A percentile compares a stretch with the other conserved stretches of the same genome.
Conservation (phyloP, 1,284 basidiomycete genomes). For the Leucoagaricus sp. region DNA sequence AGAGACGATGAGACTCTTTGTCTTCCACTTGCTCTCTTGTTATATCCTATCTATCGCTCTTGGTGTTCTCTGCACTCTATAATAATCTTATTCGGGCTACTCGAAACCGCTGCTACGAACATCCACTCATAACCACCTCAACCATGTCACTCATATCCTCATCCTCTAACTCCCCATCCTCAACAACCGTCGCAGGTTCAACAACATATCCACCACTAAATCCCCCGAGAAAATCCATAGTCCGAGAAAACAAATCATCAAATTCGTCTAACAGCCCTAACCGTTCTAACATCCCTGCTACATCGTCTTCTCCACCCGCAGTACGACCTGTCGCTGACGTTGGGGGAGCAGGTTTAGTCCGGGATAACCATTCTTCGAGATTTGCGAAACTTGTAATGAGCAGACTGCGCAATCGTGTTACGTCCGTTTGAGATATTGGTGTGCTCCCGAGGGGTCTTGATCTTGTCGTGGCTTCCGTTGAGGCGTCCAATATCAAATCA, state of each 20-base stretch:
- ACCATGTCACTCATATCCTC: constrained; percentile 6
- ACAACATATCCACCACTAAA: constrained; percentile 34
- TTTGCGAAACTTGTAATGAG: constrained; percentile 56
- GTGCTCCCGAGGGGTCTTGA: not conserved
- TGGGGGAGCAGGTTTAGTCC: not conserved
- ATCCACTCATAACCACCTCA: constrained; percentile 5
- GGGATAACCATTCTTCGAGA: constrained; percentile 68
- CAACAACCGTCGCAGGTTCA: constrained; percentile 18
- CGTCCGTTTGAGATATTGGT: constrained; percentile 58
- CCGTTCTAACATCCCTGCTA: constrained; percentile 43
- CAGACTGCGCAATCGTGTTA: constrained; percentile 63
- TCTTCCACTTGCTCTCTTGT: not conserved
- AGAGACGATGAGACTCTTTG: constrained; percentile 28
- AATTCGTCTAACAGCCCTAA: constrained; percentile 60
- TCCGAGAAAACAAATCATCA: constrained; percentile 60
- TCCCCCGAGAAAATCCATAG: constrained; percentile 55
- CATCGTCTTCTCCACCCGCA: constrained; percentile 29
- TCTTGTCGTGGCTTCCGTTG: constrained; percentile 3
- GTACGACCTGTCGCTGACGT: constrained; percentile 19
- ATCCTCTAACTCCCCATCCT: not conserved
- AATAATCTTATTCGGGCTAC: not conserved
- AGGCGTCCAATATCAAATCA: constrained; percentile 44
- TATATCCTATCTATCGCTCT: not conserved
- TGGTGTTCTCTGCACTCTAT: not conserved
- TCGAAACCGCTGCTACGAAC: not conserved